Base-by-base conservation (phyloP, 1,284 basidiomycete species). In the Xerocomus minutiporus region DNA sequence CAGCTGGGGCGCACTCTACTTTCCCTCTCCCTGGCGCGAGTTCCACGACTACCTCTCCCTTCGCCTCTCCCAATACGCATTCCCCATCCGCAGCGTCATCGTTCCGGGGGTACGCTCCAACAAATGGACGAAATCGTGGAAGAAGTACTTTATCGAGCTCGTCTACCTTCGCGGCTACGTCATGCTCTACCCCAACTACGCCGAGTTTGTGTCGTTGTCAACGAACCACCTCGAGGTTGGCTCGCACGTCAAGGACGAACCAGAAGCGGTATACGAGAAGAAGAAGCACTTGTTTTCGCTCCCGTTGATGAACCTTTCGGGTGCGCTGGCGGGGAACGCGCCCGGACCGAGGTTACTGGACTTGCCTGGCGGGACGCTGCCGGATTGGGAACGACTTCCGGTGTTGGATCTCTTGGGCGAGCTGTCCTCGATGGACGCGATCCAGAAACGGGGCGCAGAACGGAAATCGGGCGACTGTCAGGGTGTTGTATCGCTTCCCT, bases 1-100 rank as follows among this genome's bases (percentile, higher is more conserved):
- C 68, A 90, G 86, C 67, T 93, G 90, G 91, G 91, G 90, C n/a
- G 91, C 88, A 2, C 75, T 90, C 41, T 93, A 92, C 71, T 93
- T 93, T 65, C 90, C 91, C 3, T 81, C 88, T 58, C 84, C 86
- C 59, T 93, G 90, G 90, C 77, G 81, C 57, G 86, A 89, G 65
- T 93, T 93, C 65, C 88, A 93, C 67, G 71, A 75, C 44, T 93
- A 88, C 62, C 80, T 93, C 51, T 63, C 79, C 34, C 64, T 79
- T 28, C 82, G 90, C n/a, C 77, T 91, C 25, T 78, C 81, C 5
- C 75, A 80, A 52, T 51, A 64, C 34, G 64, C 67, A 44, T 60
- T 81, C 49, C 64, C 74, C 9, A 70, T 83, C 49, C 66, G 72
- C 5, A 68, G 70, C 31, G 56, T 71, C 34, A 73, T 92, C 56